These are phyloP conservation scores for Tolypocladium nubicola DNA, from an alignment of 2,329 filamentous ascomycete genomes.

Conservation along the genomic window DNA sequence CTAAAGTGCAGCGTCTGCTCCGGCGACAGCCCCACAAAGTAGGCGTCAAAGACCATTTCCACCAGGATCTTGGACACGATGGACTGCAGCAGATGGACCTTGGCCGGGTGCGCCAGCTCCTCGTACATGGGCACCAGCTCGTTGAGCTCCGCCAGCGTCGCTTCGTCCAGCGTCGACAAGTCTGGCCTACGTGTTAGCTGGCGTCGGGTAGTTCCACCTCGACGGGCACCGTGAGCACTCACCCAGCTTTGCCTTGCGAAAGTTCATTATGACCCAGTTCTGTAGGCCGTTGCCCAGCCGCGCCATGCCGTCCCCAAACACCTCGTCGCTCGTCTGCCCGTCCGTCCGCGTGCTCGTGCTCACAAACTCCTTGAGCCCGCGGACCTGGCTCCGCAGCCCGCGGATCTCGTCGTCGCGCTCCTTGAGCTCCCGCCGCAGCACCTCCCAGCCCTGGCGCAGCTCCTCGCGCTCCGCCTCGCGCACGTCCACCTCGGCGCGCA, in stretches of 20 bases:
- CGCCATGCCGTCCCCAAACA: constrained; percentile 51
- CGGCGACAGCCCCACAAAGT: constrained; percentile 51
- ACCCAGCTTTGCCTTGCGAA: constrained; percentile 51
- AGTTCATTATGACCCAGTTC: constrained; percentile 65
- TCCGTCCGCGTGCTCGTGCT: constrained; percentile 54
- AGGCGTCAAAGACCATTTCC: constrained; percentile 49
- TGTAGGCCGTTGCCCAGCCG: constrained; percentile 57
- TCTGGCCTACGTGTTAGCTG: constrained; percentile 22
- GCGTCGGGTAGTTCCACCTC: background rate
- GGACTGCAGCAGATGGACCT: constrained; percentile 53
- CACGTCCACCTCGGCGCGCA: constrained; percentile 37
- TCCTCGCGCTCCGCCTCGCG: constrained; percentile 36
- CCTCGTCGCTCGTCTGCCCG: constrained; percentile 54
- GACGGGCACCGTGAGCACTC: constrained; percentile 8
- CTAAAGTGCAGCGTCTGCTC: constrained; percentile 41
- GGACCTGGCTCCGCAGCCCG: constrained; percentile 46
- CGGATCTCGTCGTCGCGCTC: constrained; percentile 46
- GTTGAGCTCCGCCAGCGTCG: constrained; percentile 29
- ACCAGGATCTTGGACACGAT: constrained; percentile 49
- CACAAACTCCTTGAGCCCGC: constrained; percentile 62
- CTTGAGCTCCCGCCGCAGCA: constrained; percentile 32
- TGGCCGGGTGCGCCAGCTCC: constrained; percentile 40
- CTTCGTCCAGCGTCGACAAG: constrained; percentile 27
- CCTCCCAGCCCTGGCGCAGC: constrained; percentile 38
- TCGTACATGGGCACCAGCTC: constrained; percentile 48